A percentile compares a stretch with the other conserved stretches of the same genome.
phyloP scores from a whole-genome alignment of 2,329 filamentous ascomycete genomes.

The Massarina eburnea region DNA sequence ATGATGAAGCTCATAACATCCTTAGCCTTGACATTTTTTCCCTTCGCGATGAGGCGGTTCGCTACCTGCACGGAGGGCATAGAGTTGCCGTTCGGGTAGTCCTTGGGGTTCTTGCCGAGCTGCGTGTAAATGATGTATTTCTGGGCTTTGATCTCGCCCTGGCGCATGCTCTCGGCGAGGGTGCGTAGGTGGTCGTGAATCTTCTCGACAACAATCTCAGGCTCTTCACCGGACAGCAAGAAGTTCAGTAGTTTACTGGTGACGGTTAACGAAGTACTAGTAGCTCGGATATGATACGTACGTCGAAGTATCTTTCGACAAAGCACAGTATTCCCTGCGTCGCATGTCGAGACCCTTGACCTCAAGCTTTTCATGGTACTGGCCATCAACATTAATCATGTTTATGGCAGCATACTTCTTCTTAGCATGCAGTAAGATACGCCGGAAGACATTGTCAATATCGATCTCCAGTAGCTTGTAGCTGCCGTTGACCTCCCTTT shows the following conservation, averaged over 20 bases:
- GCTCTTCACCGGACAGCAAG: slow-evolving; percentile 89
- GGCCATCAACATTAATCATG: slow-evolving; percentile 83
- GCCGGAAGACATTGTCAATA: slow-evolving; percentile 95
- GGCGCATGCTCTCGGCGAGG: slow-evolving; percentile 83
- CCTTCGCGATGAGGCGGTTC: slow-evolving; percentile 80
- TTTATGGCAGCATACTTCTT: slow-evolving; percentile 99
- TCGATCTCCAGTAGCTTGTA: slow-evolving; percentile 95
- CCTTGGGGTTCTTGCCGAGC: slow-evolving; percentile 88
- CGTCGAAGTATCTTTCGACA: slow-evolving; percentile 92
- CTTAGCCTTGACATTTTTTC: slow-evolving; percentile 85
- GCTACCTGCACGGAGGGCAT: slow-evolving; percentile 99
- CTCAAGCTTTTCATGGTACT: slow-evolving; percentile 91
- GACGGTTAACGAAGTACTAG: slow-evolving; percentile 8
- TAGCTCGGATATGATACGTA: slow-evolving; percentile 22
- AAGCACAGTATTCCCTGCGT: slow-evolving; percentile 90
- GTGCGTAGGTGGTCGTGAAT: slow-evolving; percentile 93
- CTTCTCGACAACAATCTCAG: slow-evolving; percentile 81
- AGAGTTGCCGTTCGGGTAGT: slow-evolving; percentile 89
- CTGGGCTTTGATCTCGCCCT: slow-evolving; percentile 69
- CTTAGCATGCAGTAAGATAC: slow-evolving; percentile 92
- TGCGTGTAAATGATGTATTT: slow-evolving; percentile 99
- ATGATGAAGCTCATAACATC: slow-evolving; percentile 97
- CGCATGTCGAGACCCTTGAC: slow-evolving; percentile 99
- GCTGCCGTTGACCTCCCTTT: slow-evolving; percentile 88
- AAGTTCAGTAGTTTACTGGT: slow-evolving; percentile 79